Evolutionary conservation across 345 rosid species (phyloP).

Genomic region (Erodium maritimum): DNA sequence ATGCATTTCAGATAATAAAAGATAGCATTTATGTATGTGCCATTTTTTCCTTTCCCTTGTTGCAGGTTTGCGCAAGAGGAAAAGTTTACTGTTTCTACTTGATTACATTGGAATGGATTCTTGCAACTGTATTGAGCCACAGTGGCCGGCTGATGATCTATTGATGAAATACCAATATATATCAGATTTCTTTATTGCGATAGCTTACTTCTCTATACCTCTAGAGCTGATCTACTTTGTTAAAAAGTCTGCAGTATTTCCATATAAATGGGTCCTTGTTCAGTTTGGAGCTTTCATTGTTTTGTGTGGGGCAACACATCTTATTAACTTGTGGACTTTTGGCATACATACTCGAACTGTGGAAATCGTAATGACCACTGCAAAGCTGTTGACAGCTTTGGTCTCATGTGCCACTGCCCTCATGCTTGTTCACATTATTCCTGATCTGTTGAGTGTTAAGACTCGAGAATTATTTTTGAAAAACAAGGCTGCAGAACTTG

Average conservation of each 20-base stretch:
- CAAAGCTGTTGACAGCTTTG: constrained; percentile 71
- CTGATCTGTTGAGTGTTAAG: constrained; percentile 83
- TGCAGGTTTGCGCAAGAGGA: not conserved
- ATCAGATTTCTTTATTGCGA: constrained; percentile 94
- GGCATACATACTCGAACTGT: constrained; percentile 57
- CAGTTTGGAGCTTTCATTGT: constrained; percentile 99
- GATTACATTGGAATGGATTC: constrained; percentile 39
- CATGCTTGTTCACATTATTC: constrained; percentile 97
- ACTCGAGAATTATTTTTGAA: constrained; percentile 82
- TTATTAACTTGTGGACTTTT: constrained; percentile 93
- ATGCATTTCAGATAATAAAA: not conserved
- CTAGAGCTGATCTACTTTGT: constrained; percentile 91
- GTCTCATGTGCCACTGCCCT: constrained; percentile 93
- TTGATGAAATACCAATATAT: constrained; percentile 95
- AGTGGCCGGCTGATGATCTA: constrained; percentile 85
- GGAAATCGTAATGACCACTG: constrained; percentile 68
- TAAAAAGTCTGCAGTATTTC: constrained; percentile 86
- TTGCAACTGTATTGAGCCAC: constrained; percentile 92
- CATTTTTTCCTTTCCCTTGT: not conserved
- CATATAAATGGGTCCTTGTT: constrained; percentile 97
- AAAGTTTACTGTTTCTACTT: not conserved
- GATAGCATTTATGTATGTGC: not conserved
- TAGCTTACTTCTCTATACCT: constrained; percentile 96
- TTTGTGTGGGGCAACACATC: constrained; percentile 96
- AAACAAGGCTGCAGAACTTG: constrained; percentile 94